phyloP scores from a whole-genome alignment of 441 rosid genomes.

The Eruca vesicaria region DNA sequence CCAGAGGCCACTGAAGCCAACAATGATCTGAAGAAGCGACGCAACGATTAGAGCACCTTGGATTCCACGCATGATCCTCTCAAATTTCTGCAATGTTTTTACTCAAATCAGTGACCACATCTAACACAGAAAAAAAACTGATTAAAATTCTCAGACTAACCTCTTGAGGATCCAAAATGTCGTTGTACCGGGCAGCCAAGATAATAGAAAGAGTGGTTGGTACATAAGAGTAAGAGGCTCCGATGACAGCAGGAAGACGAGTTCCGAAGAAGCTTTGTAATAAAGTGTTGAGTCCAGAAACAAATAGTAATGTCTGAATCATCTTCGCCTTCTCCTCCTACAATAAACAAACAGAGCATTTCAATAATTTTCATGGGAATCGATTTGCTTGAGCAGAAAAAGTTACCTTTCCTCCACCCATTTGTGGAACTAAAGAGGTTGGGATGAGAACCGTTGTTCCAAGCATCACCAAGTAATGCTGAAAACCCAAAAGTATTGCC shows the following conservation, averaged over 20 bases:
- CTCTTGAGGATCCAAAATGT: conserved; percentile 62
- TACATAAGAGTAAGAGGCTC: conserved; percentile 64
- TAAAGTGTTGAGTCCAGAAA: conserved; percentile 66
- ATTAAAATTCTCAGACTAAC: conserved; percentile 25
- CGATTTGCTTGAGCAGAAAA: neutral
- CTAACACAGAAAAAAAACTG: neutral
- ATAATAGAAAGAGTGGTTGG: conserved; percentile 68
- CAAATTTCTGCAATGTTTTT: conserved; percentile 49
- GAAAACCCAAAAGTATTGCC: conserved; percentile 67
- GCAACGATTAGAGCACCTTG: conserved; percentile 78
- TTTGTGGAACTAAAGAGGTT: conserved; percentile 58
- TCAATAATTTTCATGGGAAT: neutral
- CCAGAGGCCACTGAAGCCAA: conserved; percentile 83
- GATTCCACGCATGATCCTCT: conserved; percentile 62
- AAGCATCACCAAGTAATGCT: conserved; percentile 74
- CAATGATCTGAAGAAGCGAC: conserved; percentile 61
- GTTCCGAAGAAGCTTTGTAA: conserved; percentile 64
- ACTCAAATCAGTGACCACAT: neutral
- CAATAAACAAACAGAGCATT: neutral
- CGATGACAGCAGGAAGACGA: conserved; percentile 66
- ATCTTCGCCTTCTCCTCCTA: conserved; percentile 77
- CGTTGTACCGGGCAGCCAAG: conserved; percentile 58
- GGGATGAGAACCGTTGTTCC: conserved; percentile 75
- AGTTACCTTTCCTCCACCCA: conserved; percentile 35
- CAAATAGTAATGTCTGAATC: conserved; percentile 67